phyloP scores from a whole-genome alignment of 2,329 filamentous ascomycete genomes.

The Alternaria brassicae region DNA sequence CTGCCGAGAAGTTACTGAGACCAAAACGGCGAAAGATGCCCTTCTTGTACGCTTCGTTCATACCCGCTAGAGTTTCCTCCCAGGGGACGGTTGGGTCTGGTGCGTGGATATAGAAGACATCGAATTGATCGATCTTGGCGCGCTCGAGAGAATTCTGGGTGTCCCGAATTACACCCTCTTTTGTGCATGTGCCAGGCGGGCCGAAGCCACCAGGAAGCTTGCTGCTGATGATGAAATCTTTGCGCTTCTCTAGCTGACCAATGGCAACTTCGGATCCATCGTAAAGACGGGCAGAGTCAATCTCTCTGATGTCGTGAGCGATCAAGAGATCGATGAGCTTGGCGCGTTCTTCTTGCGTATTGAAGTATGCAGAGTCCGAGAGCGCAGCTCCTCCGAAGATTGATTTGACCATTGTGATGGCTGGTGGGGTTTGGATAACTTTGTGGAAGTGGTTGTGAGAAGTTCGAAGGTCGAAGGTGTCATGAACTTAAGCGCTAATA shows the following conservation, averaged over 20 bases:
- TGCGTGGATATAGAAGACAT: conserved; percentile 46
- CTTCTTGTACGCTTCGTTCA: conserved; percentile 44
- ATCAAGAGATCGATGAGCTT: conserved; percentile 43
- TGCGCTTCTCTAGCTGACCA: conserved; percentile 50
- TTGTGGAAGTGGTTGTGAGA: neutral
- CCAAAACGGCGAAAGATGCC: conserved; percentile 47
- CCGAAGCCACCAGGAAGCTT: conserved; percentile 52
- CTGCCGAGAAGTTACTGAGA: conserved; percentile 40
- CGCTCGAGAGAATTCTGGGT: conserved; percentile 41
- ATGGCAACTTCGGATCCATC: conserved; percentile 53
- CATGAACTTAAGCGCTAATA: neutral
- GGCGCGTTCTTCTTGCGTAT: conserved; percentile 15
- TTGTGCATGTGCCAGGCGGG: conserved; percentile 40
- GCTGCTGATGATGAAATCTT: conserved; percentile 56
- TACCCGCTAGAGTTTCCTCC: conserved; percentile 39
- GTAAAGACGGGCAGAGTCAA: conserved; percentile 56
- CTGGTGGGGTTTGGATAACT: neutral
- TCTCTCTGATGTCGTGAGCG: conserved; percentile 41
- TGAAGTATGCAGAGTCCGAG: conserved; percentile 23
- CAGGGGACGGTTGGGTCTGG: conserved; percentile 35
- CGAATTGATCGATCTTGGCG: conserved; percentile 40
- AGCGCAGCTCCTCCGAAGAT: conserved; percentile 48
- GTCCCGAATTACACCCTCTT: conserved; percentile 47
- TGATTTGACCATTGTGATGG: conserved; percentile 41
- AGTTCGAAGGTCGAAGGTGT: neutral